Evolutionary conservation across 169 alveolate genomes (phyloP).

Genomic region (Plasmodium vivax): DNA sequence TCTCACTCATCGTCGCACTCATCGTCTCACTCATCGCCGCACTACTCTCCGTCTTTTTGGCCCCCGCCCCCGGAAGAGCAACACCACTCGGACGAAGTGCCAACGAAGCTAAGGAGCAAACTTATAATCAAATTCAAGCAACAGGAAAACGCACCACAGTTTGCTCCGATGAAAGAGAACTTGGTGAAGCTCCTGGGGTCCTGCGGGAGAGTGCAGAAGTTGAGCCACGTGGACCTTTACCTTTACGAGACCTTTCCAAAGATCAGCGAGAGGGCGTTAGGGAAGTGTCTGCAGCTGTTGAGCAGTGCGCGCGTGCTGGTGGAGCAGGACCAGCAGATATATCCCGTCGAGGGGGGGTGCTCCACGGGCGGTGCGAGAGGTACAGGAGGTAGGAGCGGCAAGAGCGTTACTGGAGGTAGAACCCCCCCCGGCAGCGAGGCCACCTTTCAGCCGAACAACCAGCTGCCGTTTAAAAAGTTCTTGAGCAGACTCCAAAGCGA

Average conservation of each 20-base stretch:
- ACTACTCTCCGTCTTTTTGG: no score
- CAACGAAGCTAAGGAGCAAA: not conserved
- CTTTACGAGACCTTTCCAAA: not conserved
- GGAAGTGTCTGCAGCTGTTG: conserved; percentile 2
- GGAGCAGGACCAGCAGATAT: not conserved
- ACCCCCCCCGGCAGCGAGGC: not conserved
- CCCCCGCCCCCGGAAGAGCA: not conserved
- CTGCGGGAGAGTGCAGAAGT: conserved; percentile 20
- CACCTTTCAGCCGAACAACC: not conserved
- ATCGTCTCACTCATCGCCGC: not conserved
- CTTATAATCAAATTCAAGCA: conserved; percentile 23
- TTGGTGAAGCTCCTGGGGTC: not conserved
- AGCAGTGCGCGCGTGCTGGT: not conserved
- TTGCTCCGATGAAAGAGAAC: not conserved
- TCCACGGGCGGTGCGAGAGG: not conserved
- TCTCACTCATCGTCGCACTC: no score
- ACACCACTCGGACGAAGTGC: not conserved
- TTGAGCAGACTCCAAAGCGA: not conserved
- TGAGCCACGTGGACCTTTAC: conserved; percentile 18
- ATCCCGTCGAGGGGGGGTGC: not conserved
- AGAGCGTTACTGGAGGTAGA: no score
- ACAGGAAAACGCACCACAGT: not conserved
- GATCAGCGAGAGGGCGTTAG: not conserved
- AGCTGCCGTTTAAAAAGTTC: not conserved
- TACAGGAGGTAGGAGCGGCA: no score